Conservation (phyloP, 139 green algal genomes). For the Edaphochlamys debaryana region DNA sequence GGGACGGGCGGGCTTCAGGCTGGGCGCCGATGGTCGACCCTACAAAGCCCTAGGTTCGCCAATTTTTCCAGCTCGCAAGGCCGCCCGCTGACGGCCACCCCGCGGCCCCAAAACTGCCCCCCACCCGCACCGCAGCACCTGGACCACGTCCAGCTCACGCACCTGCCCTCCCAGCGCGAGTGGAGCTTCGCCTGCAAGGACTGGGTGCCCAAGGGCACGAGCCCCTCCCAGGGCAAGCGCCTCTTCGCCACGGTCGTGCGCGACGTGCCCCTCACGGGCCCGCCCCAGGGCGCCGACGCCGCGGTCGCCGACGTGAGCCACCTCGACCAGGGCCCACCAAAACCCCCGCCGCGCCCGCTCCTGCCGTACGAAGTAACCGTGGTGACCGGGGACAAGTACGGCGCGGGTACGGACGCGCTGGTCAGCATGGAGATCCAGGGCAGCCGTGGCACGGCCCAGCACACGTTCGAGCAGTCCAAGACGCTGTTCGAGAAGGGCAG, state of each 20-base stretch:
- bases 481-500: conserved; percentile 57
- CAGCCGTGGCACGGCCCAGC: not conserved
- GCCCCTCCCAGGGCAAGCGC: conserved; percentile 36
- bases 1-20: no score
- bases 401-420: conserved; percentile 61
- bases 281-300: not conserved
- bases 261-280: conserved; percentile 43
- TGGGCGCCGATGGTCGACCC: no score
- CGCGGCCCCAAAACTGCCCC: no score
- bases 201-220: conserved; percentile 51
- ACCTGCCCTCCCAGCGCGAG: conserved; percentile 47
- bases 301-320: not conserved
- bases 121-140: no score
- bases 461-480: conserved; percentile 47
- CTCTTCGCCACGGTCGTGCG: conserved; percentile 22
- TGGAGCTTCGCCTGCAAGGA: conserved; percentile 52
- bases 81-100: no score
- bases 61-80: no score
- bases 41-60: no score
- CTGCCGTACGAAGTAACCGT: conserved; percentile 48
- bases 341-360: conserved; percentile 8
- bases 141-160: conserved; percentile 41
- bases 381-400: conserved; percentile 54
- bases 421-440: conserved; percentile 49
- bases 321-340: not conserved